Conservation (phyloP, 2,329 filamentous ascomycete species). For the Cladorrhinum sp. region DNA sequence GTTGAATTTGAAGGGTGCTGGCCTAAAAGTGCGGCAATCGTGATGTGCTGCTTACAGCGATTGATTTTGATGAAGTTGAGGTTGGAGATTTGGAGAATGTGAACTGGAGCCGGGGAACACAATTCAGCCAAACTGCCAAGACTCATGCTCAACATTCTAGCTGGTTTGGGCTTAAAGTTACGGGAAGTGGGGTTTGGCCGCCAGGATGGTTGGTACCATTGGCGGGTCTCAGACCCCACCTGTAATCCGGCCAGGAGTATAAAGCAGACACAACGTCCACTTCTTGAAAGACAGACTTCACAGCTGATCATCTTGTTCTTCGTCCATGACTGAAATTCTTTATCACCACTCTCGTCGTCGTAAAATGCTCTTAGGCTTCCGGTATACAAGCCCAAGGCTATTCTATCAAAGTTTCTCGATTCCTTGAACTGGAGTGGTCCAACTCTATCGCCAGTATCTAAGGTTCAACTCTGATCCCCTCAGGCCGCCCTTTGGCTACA, state of each 20-base stretch:
- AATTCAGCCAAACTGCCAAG: neutral
- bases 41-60: neutral
- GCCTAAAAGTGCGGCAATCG: neutral
- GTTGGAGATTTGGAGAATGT: neutral
- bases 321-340: neutral
- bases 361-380: neutral
- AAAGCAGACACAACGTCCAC: neutral
- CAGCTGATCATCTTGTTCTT: neutral
- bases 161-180: neutral
- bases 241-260: neutral
- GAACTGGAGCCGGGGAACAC: neutral
- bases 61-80: neutral
- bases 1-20: neutral
- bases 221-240: neutral
- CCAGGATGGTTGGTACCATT: neutral
- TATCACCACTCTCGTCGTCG: neutral
- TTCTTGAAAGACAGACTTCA: neutral
- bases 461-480: neutral
- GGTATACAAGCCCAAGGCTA: neutral
- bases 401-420: neutral
- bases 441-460: no score
- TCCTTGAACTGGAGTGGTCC: neutral
- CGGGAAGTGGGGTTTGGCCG: neutral
- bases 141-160: neutral
- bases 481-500: neutral